Percentiles rank a stretch among this genome's conserved stretches.
phyloP scores from a whole-genome alignment of 1,139 yeast species.

The Wickerhamiella infanticola region DNA sequence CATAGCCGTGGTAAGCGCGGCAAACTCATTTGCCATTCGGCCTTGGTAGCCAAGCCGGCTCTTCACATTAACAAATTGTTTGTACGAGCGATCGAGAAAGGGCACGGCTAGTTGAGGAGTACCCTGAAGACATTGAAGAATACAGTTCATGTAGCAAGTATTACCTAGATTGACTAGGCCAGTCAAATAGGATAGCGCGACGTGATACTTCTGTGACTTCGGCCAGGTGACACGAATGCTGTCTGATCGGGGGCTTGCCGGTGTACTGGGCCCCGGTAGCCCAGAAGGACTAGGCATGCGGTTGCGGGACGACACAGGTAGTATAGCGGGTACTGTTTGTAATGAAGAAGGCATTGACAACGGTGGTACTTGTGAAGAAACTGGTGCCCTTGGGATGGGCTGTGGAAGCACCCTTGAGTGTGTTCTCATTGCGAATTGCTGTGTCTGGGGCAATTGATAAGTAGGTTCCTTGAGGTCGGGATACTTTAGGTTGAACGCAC shows the following conservation, averaged over 20 bases:
- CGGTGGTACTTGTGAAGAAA: not conserved
- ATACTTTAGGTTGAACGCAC: not conserved
- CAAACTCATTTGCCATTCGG: constrained; percentile 57
- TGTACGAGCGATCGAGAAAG: constrained; percentile 44
- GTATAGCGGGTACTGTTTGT: not conserved
- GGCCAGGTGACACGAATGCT: not conserved
- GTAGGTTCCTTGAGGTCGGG: not conserved
- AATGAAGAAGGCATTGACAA: not conserved
- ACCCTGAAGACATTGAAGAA: constrained; percentile 64
- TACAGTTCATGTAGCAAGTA: constrained; percentile 87
- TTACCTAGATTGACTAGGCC: constrained; percentile 78
- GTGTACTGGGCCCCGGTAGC: not conserved
- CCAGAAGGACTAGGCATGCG: not conserved
- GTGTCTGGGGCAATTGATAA: not conserved
- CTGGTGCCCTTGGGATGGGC: not conserved
- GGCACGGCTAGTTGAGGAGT: constrained; percentile 33
- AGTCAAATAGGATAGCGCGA: constrained; percentile 16
- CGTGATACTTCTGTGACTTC: not conserved
- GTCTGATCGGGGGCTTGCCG: not conserved
- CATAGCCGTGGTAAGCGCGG: constrained; percentile 47
- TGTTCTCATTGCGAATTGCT: not conserved
- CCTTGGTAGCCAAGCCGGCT: constrained; percentile 79
- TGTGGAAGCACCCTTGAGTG: not conserved
- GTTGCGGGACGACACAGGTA: not conserved
- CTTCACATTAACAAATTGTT: constrained; percentile 55